A percentile compares a stretch with the other conserved stretches of the same genome.
These are phyloP conservation scores for Taphrina sp. DNA, from an alignment of 1,139 yeast genomes.

Conservation along the genomic window DNA sequence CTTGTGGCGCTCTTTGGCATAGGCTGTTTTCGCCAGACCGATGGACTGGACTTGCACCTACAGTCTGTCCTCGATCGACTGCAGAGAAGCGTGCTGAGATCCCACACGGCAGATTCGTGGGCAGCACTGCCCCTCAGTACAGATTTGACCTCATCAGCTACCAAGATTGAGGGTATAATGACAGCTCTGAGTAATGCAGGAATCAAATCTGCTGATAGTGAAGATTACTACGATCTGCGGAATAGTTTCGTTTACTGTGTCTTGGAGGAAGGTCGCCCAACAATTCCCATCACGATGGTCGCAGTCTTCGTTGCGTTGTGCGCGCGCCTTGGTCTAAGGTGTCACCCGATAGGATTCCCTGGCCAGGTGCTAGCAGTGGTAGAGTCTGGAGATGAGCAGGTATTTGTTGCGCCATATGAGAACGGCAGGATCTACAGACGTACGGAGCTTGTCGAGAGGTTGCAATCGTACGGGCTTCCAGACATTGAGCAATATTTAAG, in stretches of 20 bases:
- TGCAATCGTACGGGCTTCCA: conserved; percentile 10
- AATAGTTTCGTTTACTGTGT: conserved; percentile 20
- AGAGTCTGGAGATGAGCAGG: neutral
- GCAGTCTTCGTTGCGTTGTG: conserved; percentile 14
- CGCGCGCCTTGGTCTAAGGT: conserved; percentile 2
- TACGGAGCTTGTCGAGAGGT: conserved; percentile 1
- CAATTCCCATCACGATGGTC: conserved; percentile 23
- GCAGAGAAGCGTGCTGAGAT: neutral
- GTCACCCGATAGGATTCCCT: conserved; percentile 18
- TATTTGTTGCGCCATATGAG: conserved; percentile 16
- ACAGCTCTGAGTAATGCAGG: conserved; percentile 2
- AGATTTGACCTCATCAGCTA: neutral
- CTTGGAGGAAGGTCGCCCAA: conserved; percentile 3
- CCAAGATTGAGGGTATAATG: conserved; percentile 4
- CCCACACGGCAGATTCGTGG: conserved; percentile 1
- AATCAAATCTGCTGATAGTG: conserved; percentile 3
- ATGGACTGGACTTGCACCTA: conserved; percentile 14
- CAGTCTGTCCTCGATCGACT: neutral
- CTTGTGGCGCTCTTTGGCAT: conserved; percentile 8
- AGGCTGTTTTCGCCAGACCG: neutral
- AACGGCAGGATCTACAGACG: conserved; percentile 5
- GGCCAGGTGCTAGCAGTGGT: conserved; percentile 23
- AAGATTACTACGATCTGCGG: conserved; percentile 12
- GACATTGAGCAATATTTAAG: neutral
- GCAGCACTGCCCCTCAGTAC: neutral